Evolutionary conservation across 768 basidiomycete genomes (phyloP).

Genomic region (Suillus spraguei): DNA sequence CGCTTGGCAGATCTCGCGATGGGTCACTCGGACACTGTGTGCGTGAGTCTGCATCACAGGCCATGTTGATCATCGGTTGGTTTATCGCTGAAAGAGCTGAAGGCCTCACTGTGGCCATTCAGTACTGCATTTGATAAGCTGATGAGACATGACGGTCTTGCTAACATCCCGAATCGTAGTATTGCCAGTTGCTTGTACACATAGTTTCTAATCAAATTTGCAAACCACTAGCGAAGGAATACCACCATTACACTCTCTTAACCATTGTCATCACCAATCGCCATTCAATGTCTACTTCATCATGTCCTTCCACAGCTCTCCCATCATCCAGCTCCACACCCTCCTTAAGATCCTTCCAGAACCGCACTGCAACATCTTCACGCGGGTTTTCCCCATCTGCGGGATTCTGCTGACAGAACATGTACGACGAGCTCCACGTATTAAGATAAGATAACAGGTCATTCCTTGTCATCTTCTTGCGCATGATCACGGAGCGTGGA

Average conservation of each 20-base stretch:
- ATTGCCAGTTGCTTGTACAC: too few relatives aligned
- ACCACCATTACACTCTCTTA: slow-evolving; percentile 9
- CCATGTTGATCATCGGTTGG: too few relatives aligned
- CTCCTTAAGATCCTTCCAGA: slow-evolving; percentile 57
- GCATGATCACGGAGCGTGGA: slow-evolving; percentile 49
- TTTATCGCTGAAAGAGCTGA: too few relatives aligned
- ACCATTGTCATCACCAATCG: slow-evolving; percentile 33
- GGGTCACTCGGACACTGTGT: too few relatives aligned
- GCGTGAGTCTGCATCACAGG: too few relatives aligned
- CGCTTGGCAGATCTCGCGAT: too few relatives aligned
- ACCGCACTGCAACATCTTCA: slow-evolving; percentile 67
- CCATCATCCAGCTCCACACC: slow-evolving; percentile 32
- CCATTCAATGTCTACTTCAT: slow-evolving; percentile 43
- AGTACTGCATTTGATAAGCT: not conserved
- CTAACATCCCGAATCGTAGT: not conserved
- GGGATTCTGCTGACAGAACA: slow-evolving; percentile 64
- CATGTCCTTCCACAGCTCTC: slow-evolving; percentile 22
- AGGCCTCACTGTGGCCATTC: not conserved
- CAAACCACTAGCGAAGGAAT: not conserved
- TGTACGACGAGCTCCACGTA: slow-evolving; percentile 71
- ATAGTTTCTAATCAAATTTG: not conserved
- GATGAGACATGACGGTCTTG: too few relatives aligned
- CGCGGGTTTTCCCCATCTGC: slow-evolving; percentile 49
- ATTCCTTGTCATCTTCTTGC: slow-evolving; percentile 62
- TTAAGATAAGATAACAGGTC: slow-evolving; percentile 68